These are phyloP conservation scores for Kodamaea restingae DNA, from an alignment of 805 yeast genomes.

Conservation along the genomic window DNA sequence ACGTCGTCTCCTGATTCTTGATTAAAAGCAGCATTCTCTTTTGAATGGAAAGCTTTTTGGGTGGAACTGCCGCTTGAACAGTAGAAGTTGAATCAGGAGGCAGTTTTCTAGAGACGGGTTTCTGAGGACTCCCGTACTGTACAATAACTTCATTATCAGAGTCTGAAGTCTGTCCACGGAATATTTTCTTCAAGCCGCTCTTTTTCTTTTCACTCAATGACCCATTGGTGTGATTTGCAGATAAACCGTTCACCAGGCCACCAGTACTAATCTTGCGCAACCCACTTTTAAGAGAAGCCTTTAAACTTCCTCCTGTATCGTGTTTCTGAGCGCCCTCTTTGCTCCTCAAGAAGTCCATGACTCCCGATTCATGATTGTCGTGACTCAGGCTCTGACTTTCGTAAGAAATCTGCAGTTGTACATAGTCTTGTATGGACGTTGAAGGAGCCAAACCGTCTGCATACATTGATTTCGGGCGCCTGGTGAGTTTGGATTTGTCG, in stretches of 20 bases:
- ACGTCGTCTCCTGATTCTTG: conserved; percentile 26
- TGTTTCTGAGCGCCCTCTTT: conserved; percentile 29
- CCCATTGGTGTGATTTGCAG: conserved; percentile 8
- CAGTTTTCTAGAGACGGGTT: background rate
- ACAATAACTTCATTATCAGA: background rate
- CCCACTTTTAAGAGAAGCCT: conserved; percentile 28
- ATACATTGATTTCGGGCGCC: conserved; percentile 17
- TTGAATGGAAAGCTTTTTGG: conserved; percentile 42
- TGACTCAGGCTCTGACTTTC: conserved; percentile 10
- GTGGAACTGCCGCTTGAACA: background rate
- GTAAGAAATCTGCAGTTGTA: conserved; percentile 26
- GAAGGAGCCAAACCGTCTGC: conserved; percentile 12
- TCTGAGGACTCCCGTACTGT: background rate
- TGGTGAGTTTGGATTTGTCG: conserved; percentile 34
- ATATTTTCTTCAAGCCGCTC: background rate
- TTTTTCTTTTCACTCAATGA: conserved; percentile 7
- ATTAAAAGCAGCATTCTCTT: conserved; percentile 51
- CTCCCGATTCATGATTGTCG: conserved; percentile 13
- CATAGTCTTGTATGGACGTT: conserved; percentile 27
- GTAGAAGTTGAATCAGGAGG: background rate
- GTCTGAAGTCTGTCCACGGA: conserved; percentile 3
- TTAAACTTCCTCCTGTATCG: conserved; percentile 41
- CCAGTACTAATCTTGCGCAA: conserved; percentile 41
- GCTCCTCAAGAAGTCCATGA: conserved; percentile 34
- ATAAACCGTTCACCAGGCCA: conserved; percentile 12